Base-by-base conservation (phyloP, 2,329 filamentous ascomycete species). In the Blastomyces parvus region DNA sequence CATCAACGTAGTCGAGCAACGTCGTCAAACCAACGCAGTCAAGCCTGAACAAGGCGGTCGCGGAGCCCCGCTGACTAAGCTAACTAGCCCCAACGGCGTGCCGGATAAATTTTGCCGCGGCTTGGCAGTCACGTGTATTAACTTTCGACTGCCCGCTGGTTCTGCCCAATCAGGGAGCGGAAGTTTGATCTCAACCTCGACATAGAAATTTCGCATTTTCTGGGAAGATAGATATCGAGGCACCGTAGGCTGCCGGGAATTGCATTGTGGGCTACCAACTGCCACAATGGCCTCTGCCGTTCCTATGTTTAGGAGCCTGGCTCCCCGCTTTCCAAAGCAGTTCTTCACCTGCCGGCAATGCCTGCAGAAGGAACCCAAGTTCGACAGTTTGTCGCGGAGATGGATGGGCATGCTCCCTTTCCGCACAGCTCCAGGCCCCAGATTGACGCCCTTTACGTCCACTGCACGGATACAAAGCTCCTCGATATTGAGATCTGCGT, bases 341-440 rank as follows among this genome's bases (percentile, higher is more conserved):
- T 68, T 78, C 62, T 78, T 78, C 67, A 74, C 74, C 58, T 77
- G 77, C 65, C 74, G 72, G n/a, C 75, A 77, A 73, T 78, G 75
- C 62, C 69, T 78, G 17, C 73, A 69, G 30, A 73, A 66, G 52
- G 71, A 72, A 59, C 68, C 69, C 55, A 69, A 67, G 66, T 69
- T 69, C 62, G 8, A 11, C 38, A 73, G 70, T 61, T 70, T 70
- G 19, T 69, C 72, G 61, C 71, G 69, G 63, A 75, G 70, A 60
- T 73, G 69, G 52, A 72, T 74, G 63, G 66, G 67, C 52, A 66
- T 70, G 25, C 66, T 70, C 53, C 69, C 72, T 30, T 72, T 72
- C 52, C 63, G 67, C 61, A 69, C 63, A 22, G 59, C 48, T 22
- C 48, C 11, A 27, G 48, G 69, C n/a, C 67, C 59, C 61, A 72